Evolutionary conservation across 2,329 filamentous ascomycete genomes (phyloP).

Genomic region (Cryphonectria naterciae): DNA sequence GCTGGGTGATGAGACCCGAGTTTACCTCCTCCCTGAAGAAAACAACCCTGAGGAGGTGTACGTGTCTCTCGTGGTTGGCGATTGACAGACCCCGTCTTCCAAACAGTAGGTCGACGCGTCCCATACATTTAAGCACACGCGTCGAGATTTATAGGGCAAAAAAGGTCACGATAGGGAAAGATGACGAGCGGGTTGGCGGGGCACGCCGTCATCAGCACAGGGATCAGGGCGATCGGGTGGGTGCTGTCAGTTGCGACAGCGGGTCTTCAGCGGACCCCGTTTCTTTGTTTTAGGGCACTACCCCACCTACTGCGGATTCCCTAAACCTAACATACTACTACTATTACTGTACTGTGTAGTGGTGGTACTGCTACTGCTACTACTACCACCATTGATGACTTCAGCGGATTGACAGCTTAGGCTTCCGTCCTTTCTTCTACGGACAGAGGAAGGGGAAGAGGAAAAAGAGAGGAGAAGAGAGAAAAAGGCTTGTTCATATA

Average conservation of each 20-base stretch:
- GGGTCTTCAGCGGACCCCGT: not conserved
- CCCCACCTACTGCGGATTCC: not conserved
- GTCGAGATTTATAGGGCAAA: not conserved
- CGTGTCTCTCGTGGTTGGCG: not conserved
- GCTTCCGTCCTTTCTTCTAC: not conserved
- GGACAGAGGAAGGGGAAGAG: not conserved
- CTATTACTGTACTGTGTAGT: no score
- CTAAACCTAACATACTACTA: not conserved
- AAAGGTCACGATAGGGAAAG: not conserved
- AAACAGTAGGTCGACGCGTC: not conserved
- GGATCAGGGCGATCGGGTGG: constrained; percentile 1
- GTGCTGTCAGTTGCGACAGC: constrained; percentile 1
- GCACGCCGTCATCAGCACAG: constrained; percentile 2
- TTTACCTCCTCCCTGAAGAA: not conserved
- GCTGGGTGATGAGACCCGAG: not conserved
- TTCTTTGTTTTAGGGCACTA: not conserved
- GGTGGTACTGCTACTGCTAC: no score
- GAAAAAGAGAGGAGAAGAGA: not conserved
- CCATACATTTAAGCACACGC: not conserved
- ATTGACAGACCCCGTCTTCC: not conserved
- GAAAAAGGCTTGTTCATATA: not conserved
- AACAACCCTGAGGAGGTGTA: not conserved
- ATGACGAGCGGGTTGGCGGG: constrained; percentile 15
- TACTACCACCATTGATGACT: no score
- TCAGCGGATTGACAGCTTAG: no score